A percentile compares a stretch with the other conserved stretches of the same genome.
These are phyloP conservation scores for Draba incana DNA, from an alignment of 345 rosid genomes.

Conservation along the genomic window DNA sequence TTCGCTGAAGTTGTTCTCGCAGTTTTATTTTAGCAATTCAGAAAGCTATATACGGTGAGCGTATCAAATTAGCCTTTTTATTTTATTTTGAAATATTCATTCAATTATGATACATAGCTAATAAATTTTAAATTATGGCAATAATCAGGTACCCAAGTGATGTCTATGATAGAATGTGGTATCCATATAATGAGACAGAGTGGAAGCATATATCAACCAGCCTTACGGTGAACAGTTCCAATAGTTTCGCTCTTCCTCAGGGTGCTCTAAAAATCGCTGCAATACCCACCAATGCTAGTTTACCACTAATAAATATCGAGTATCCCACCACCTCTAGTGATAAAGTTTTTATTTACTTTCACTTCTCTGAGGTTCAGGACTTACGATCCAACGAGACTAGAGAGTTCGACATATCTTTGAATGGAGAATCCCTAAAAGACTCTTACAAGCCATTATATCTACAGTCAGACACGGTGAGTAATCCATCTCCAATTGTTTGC, in stretches of 20 bases:
- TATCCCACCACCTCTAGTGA: neutral
- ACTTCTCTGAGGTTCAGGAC: constrained; percentile 39
- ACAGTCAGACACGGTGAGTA: neutral
- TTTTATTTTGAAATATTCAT: too few relatives aligned
- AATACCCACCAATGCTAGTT: constrained; percentile 33
- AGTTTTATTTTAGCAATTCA: neutral
- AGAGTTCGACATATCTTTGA: constrained; percentile 34
- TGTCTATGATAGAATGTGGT: constrained; percentile 36
- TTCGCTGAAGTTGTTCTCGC: constrained; percentile 7
- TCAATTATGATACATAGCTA: too few relatives aligned
- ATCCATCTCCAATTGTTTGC: constrained; percentile 15
- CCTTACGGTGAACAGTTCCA: neutral
- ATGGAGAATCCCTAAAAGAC: constrained; percentile 19
- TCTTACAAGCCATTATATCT: constrained; percentile 30
- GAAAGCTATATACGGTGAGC: neutral
- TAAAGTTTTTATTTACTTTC: constrained; percentile 42
- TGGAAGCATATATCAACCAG: constrained; percentile 31
- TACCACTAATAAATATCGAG: constrained; percentile 25
- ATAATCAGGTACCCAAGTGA: constrained; percentile 29
- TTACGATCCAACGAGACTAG: constrained; percentile 34
- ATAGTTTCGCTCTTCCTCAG: constrained; percentile 23
- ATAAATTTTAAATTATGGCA: neutral
- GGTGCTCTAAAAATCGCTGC: constrained; percentile 43
- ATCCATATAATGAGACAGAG: neutral
- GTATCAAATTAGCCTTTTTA: too few relatives aligned